Evolutionary conservation across 2,329 filamentous ascomycete species (phyloP), one percentile per base, ranked within the genome.

Genomic region (Lithohypha guttulata): DNA sequence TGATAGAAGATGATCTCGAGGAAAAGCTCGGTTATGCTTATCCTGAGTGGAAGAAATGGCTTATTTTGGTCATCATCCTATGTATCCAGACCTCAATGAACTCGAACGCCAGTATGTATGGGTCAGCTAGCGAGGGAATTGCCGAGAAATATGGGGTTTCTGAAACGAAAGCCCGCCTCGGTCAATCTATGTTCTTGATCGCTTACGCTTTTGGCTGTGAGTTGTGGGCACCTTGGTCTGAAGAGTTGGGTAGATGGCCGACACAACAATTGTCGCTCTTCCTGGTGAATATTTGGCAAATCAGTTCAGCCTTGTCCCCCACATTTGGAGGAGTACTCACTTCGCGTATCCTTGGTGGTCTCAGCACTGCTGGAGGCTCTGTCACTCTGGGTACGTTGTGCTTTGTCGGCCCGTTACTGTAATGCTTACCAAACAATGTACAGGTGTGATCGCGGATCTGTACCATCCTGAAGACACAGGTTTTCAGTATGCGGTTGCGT

Each of bases 201-300:
- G 63, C 77, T 3, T 91, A 91, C 57, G 84, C 83, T 25, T 87
- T 91, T 55, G 84, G 84, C 23, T 91, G 84, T 57, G 84, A 91
- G 59, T 69, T 89, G 0, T 91, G 84, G 84, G 84, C 84, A 0
- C 84, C 84, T 0, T 91, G 83, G 80, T 82, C 76, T 17, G 84
- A 91, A 56, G 84, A 91, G 53, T 69, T 87, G 36, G 84, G 84
- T 4, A 73, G 84, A 29, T 81, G 77, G 68, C 79, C 79, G 2
- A 71, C 87, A 34, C 69, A 89, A 44, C 83, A 87, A 64, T 60
- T 74, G 21, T 82, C 76, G 27, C 62, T 89, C 41, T 68, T 81
- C 44, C 63, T 91, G 11, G 81, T 87, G 55, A 89, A 89, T 53
- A 60, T 87, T 36, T 89, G 75, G 71, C 79, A 84, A 49, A 57